These are phyloP conservation scores for Clonostachys solani DNA, from an alignment of 2,329 filamentous ascomycete species.

Conservation along the genomic window DNA sequence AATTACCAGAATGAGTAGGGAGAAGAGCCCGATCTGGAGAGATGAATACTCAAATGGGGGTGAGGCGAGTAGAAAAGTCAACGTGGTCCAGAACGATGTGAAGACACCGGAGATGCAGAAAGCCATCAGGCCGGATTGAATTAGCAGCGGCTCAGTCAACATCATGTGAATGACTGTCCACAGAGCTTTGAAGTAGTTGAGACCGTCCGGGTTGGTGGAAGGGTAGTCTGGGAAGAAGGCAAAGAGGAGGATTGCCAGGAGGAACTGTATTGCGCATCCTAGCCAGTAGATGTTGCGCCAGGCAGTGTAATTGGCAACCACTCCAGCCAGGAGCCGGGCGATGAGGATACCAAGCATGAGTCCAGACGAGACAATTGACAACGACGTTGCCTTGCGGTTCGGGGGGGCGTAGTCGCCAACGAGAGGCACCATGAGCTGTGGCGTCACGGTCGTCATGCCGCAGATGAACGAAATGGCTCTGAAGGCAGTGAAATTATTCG, in stretches of 20 bases:
- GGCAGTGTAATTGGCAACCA: slow-evolving; percentile 66
- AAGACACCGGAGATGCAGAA: slow-evolving; percentile 53
- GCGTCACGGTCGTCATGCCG: slow-evolving; percentile 76
- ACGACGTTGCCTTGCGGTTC: slow-evolving; percentile 60
- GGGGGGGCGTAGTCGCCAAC: slow-evolving; percentile 74
- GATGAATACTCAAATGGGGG: slow-evolving; percentile 65
- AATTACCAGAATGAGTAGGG: slow-evolving; percentile 68
- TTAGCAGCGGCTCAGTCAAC: slow-evolving; percentile 60
- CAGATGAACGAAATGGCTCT: slow-evolving; percentile 67
- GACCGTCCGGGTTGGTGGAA: slow-evolving; percentile 59
- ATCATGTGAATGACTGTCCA: slow-evolving; percentile 61
- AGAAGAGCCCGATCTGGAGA: slow-evolving; percentile 71
- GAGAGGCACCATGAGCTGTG: slow-evolving; percentile 74
- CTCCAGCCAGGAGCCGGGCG: slow-evolving; percentile 70
- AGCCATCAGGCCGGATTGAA: slow-evolving; percentile 64
- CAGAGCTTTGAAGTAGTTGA: slow-evolving; percentile 64
- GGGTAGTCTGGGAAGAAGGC: slow-evolving; percentile 80
- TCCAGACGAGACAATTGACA: slow-evolving; percentile 73
- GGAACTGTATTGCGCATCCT: slow-evolving; percentile 64
- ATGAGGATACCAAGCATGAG: slow-evolving; percentile 72
- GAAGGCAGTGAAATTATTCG: slow-evolving; percentile 60
- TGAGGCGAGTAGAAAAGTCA: slow-evolving; percentile 73
- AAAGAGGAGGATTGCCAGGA: slow-evolving; percentile 62
- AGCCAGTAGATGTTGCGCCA: slow-evolving; percentile 83
- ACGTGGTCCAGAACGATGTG: slow-evolving; percentile 55